Conservation (phyloP, 495 filamentous ascomycete species). For the Penicillium paradoxum region DNA sequence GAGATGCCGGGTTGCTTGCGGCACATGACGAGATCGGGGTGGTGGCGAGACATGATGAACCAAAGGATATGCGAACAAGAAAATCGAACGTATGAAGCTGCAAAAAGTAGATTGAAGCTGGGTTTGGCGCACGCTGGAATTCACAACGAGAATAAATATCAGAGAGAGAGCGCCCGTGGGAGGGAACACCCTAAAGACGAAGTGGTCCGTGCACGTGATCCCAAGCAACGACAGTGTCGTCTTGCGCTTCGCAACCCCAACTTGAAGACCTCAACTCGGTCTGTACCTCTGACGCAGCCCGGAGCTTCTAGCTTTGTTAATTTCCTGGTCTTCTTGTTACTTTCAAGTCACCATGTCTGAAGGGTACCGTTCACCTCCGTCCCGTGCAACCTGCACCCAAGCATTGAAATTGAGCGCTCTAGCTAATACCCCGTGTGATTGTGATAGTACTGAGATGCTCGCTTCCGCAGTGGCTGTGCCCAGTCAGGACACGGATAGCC, state of each 20-base stretch:
- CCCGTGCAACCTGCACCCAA: background rate
- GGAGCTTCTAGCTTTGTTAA: background rate
- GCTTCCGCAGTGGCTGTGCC: constrained; percentile 64
- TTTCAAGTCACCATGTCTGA: background rate
- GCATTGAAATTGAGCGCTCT: background rate
- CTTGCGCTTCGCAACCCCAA: background rate
- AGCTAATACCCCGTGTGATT: background rate
- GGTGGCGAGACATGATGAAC: constrained; percentile 34
- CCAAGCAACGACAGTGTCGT: background rate
- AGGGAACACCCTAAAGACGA: background rate
- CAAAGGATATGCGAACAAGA: background rate
- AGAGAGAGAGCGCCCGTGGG: background rate
- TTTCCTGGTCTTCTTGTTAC: constrained; percentile 1
- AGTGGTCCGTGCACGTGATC: constrained; percentile 20
- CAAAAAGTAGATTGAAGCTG: background rate
- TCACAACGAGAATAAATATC: background rate
- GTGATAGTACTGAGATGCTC: constrained; percentile 33
- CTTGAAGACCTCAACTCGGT: background rate
- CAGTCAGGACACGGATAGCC: constrained; percentile 33
- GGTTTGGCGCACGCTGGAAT: background rate
- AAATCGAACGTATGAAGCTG: constrained; percentile 2
- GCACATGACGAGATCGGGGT: constrained; percentile 95
- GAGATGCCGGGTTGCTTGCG: constrained; percentile 97
- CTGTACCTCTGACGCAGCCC: background rate
- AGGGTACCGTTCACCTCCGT: constrained; percentile 3